Percentiles rank a stretch among this genome's conserved stretches.
Conservation (phyloP, 371 early-diverging fungal species). For the Globomyces sp. region DNA sequence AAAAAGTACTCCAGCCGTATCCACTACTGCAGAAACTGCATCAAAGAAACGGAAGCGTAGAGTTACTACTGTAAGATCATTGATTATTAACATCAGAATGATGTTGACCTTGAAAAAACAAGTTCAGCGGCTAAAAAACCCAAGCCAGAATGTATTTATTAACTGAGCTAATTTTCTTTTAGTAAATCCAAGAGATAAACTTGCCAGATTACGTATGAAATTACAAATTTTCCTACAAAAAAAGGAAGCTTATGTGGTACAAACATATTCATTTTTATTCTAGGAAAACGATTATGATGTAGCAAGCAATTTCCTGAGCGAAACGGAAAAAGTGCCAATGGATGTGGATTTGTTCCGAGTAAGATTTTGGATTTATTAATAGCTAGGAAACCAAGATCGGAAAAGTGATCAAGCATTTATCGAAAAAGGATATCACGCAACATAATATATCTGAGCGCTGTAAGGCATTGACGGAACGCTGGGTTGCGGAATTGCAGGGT, state of each 20-base stretch:
- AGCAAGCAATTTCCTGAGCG: background rate
- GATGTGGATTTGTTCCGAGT: constrained; percentile 9
- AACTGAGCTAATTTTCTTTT: background rate
- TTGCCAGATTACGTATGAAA: background rate
- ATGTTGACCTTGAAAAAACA: background rate
- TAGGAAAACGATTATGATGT: constrained; percentile 4
- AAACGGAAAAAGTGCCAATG: constrained; percentile 5
- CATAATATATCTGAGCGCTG: background rate
- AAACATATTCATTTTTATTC: background rate
- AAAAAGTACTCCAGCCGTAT: background rate
- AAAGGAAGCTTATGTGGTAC: background rate
- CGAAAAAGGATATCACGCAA: constrained; percentile 11
- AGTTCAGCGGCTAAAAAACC: too few species aligned
- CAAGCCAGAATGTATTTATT: too few species aligned
- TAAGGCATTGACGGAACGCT: background rate
- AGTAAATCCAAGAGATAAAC: background rate
- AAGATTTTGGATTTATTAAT: background rate
- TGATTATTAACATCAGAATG: background rate
- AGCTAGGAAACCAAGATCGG: constrained; percentile 17
- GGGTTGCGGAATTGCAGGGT: constrained; percentile 9
- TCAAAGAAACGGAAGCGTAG: constrained; percentile 2
- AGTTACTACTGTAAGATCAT: background rate
- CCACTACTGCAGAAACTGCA: background rate
- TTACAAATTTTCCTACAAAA: constrained; percentile 12
- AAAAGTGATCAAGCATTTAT: constrained; percentile 9